Evolutionary conservation across 2,329 filamentous ascomycete species (phyloP).

Genomic region (Exophiala dermatitidis): DNA sequence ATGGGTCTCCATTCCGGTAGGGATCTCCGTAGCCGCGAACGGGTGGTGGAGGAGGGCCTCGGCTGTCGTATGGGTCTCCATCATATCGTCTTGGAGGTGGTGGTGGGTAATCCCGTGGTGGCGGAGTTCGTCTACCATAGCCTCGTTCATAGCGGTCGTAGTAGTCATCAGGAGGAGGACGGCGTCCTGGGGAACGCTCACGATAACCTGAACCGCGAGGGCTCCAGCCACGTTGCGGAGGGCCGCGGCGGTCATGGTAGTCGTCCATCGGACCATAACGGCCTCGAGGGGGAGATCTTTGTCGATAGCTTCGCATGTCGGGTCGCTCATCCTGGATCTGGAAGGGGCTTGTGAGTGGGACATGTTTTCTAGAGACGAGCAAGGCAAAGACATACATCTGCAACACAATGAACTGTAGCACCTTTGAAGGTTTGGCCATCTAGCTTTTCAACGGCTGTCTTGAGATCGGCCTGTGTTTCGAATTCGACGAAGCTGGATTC

Average conservation of each 20-base stretch:
- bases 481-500: slow-evolving; percentile 84
- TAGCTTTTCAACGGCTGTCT: slow-evolving; percentile 88
- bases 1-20: slow-evolving; percentile 47
- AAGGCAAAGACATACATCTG: slow-evolving; percentile 60
- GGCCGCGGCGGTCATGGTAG: slow-evolving; percentile 69
- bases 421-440: slow-evolving; percentile 92
- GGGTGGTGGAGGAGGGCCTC: slow-evolving; percentile 47
- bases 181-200: slow-evolving; percentile 59
- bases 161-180: slow-evolving; percentile 78
- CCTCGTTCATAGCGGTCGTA: slow-evolving; percentile 69
- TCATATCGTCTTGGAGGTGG: slow-evolving; percentile 59
- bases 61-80: slow-evolving; percentile 64
- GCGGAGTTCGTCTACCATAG: slow-evolving; percentile 71
- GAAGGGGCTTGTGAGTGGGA: slow-evolving; percentile 21
- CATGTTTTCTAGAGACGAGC: neutral
- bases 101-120: slow-evolving; percentile 63
- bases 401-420: slow-evolving; percentile 71
- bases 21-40: slow-evolving; percentile 54
- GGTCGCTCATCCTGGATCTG: slow-evolving; percentile 74
- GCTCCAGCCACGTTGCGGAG: slow-evolving; percentile 73
- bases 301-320: slow-evolving; percentile 56
- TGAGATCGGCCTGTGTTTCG: slow-evolving; percentile 82
- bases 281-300: slow-evolving; percentile 69
- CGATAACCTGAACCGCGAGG: slow-evolving; percentile 83
- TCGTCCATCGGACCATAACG: slow-evolving; percentile 61